Percentiles rank a stretch among this genome's conserved stretches.
Evolutionary conservation across 2,329 filamentous ascomycete species (phyloP).

Genomic region (Tolypocladium guangdongense): DNA sequence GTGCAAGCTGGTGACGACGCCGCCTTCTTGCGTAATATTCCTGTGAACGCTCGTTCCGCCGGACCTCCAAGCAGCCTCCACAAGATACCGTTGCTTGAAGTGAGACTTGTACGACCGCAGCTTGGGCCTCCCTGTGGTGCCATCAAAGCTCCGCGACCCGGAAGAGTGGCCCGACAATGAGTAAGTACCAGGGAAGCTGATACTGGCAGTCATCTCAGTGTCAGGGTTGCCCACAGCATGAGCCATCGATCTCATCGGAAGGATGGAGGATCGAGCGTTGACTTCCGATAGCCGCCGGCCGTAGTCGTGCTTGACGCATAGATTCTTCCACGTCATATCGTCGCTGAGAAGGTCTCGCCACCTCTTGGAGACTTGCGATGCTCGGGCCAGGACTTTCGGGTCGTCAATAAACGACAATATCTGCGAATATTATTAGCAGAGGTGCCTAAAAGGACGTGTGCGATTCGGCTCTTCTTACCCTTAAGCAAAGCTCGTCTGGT

Average conservation of each 20-base stretch:
- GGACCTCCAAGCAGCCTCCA: conserved; percentile 92
- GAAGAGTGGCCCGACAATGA: conserved; percentile 23
- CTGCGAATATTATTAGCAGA: conserved; percentile 29
- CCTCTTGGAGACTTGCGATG: conserved; percentile 89
- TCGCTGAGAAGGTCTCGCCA: conserved; percentile 92
- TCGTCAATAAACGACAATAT: conserved; percentile 96
- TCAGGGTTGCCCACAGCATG: conserved; percentile 21
- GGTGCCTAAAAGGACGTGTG: neutral
- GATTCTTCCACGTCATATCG: conserved; percentile 95
- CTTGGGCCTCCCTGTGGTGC: conserved; percentile 41
- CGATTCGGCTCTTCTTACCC: conserved; percentile 43
- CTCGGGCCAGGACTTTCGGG: conserved; percentile 81
- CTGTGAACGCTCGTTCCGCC: conserved; percentile 75
- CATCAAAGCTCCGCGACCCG: conserved; percentile 46
- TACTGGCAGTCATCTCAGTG: conserved; percentile 22
- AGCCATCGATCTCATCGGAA: conserved; percentile 18
- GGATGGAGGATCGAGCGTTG: conserved; percentile 20
- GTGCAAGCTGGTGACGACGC: conserved; percentile 91
- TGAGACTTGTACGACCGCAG: conserved; percentile 86
- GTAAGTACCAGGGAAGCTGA: conserved; percentile 34
- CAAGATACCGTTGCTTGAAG: conserved; percentile 95
- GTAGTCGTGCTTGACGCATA: conserved; percentile 94
- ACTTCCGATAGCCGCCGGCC: conserved; percentile 46
- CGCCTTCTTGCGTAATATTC: conserved; percentile 92
- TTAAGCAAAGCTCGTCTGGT: conserved; percentile 83